Conservation (phyloP, 2,329 filamentous ascomycete genomes). For the Calonectria ilicicola region DNA sequence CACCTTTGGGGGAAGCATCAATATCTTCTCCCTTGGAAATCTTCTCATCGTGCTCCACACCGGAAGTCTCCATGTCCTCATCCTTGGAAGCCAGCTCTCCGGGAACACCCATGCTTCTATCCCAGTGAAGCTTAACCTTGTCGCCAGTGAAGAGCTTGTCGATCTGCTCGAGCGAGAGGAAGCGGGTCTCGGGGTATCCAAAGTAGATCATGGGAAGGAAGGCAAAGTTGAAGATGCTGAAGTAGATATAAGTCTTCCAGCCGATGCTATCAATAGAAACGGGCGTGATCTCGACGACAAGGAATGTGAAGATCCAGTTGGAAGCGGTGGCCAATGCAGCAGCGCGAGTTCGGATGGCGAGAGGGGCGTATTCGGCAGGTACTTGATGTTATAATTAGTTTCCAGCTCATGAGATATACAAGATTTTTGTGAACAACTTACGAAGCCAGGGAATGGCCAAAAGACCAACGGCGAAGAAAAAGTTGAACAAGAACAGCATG, state of each 20-base stretch:
- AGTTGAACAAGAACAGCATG: slow-evolving; percentile 59
- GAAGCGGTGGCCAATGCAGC: slow-evolving; percentile 52
- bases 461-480: slow-evolving; percentile 55
- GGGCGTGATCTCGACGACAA: slow-evolving; percentile 54
- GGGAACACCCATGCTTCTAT: slow-evolving; percentile 46
- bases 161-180: slow-evolving; percentile 62
- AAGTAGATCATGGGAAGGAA: slow-evolving; percentile 60
- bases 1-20: not conserved
- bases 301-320: slow-evolving; percentile 52
- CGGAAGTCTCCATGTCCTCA: slow-evolving; percentile 28
- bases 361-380: slow-evolving; percentile 57
- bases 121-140: slow-evolving; percentile 48
- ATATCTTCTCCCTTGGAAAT: not conserved
- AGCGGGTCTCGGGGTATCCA: slow-evolving; percentile 62
- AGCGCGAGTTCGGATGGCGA: slow-evolving; percentile 53
- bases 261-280: slow-evolving; percentile 52
- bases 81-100: slow-evolving; percentile 40
- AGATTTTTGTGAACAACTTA: slow-evolving; percentile 22
- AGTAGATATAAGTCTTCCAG: slow-evolving; percentile 53
- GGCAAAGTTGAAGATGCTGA: slow-evolving; percentile 50
- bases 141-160: slow-evolving; percentile 52
- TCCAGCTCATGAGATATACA: not conserved
- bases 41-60: slow-evolving; percentile 37
- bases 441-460: slow-evolving; percentile 53
- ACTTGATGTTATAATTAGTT: slow-evolving; percentile 35